phyloP scores from a whole-genome alignment of 2,329 filamentous ascomycete species.

The Ophiostoma sp. region DNA sequence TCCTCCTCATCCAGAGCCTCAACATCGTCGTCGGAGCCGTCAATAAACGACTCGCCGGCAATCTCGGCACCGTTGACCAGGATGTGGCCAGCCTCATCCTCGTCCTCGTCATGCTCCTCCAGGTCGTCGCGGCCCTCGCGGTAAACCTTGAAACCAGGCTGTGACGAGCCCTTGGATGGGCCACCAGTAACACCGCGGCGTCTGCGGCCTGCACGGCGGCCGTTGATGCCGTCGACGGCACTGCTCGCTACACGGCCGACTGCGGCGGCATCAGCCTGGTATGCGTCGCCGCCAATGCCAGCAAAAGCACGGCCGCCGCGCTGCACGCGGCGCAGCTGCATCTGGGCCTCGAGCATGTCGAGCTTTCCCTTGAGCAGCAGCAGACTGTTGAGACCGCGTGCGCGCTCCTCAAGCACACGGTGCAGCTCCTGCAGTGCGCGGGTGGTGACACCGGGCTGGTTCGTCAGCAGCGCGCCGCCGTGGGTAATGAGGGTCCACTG shows the following conservation, averaged over 20 bases:
- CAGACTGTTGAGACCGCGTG: constrained; percentile 73
- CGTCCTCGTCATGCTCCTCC: constrained; percentile 44
- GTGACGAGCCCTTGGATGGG: background rate
- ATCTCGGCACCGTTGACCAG: constrained; percentile 32
- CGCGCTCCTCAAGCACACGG: constrained; percentile 80
- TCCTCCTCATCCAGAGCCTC: constrained; percentile 50
- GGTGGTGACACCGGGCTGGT: constrained; percentile 76
- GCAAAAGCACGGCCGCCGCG: constrained; percentile 32
- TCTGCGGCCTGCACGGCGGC: constrained; percentile 34
- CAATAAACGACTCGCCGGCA: constrained; percentile 26
- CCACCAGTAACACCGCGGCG: background rate
- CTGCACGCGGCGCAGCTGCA: constrained; percentile 69
- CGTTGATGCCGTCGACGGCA: constrained; percentile 46
- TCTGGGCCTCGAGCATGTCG: constrained; percentile 87
- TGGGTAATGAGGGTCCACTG: constrained; percentile 92
- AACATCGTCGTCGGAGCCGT: constrained; percentile 35
- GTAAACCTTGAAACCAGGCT: constrained; percentile 44
- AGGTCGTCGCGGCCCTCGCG: constrained; percentile 67
- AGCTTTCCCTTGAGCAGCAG: constrained; percentile 90
- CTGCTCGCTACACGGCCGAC: constrained; percentile 32
- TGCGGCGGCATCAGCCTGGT: background rate
- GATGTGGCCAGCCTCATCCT: constrained; percentile 32
- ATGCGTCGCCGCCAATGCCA: constrained; percentile 29
- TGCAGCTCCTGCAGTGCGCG: constrained; percentile 72
- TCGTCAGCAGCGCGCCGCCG: constrained; percentile 80